Conservation (phyloP, 2,329 filamentous ascomycete genomes). For the Trichoderma sp. region DNA sequence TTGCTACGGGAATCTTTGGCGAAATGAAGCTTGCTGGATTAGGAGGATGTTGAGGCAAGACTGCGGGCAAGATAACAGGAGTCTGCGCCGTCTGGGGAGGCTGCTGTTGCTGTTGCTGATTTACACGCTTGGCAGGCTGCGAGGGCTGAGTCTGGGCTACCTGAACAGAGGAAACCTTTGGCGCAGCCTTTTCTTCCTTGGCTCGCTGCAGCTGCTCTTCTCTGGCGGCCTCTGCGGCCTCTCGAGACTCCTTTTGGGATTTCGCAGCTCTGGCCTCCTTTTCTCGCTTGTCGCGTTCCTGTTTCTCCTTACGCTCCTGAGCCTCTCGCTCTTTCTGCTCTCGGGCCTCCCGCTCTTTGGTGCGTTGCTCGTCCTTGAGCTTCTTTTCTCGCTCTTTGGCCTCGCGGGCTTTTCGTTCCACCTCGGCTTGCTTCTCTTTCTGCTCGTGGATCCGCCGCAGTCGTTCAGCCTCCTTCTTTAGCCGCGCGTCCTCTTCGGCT, state of each 20-base stretch:
- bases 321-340: constrained; percentile 72
- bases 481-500: constrained; percentile 84
- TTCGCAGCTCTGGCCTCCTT: constrained; percentile 58
- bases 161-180: constrained; percentile 44
- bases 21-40: constrained; percentile 66
- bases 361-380: constrained; percentile 77
- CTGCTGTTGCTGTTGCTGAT: neutral
- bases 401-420: constrained; percentile 73
- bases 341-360: constrained; percentile 75
- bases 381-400: constrained; percentile 73
- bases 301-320: constrained; percentile 62
- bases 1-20: constrained; percentile 76
- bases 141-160: constrained; percentile 28
- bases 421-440: constrained; percentile 80
- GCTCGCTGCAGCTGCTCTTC: constrained; percentile 53
- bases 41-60: constrained; percentile 60
- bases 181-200: constrained; percentile 59
- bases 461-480: constrained; percentile 83
- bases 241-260: constrained; percentile 60
- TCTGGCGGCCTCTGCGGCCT: constrained; percentile 48
- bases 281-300: constrained; percentile 62
- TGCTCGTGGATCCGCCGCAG: constrained; percentile 79
- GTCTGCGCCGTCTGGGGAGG: constrained; percentile 35
- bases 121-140: constrained; percentile 26
- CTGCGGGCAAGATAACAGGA: constrained; percentile 47